phyloP scores from a whole-genome alignment of 2,329 filamentous ascomycete genomes.

The Pseudogymnoascus sp. region DNA sequence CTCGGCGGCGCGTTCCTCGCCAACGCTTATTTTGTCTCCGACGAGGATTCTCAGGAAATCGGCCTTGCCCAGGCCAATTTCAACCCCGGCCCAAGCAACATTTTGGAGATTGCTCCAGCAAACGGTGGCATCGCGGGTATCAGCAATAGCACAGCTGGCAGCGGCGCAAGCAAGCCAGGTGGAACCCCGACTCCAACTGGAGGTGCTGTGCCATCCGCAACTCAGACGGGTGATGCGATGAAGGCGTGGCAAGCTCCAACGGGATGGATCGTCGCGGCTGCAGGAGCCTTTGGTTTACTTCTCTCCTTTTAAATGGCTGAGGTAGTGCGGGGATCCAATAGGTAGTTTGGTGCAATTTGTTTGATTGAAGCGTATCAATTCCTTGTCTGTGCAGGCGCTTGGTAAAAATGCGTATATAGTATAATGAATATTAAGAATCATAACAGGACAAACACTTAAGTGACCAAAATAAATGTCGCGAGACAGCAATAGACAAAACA shows the following conservation, averaged over 20 bases:
- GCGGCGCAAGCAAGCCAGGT: background rate
- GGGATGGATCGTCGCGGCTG: slow-evolving; percentile 14
- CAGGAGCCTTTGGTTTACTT: background rate
- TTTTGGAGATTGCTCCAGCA: background rate
- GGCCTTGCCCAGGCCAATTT: slow-evolving; percentile 46
- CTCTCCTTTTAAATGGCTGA: background rate
- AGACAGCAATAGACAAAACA: too few relatives aligned
- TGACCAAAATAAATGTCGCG: too few relatives aligned
- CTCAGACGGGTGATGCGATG: background rate
- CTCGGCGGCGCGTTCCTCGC: slow-evolving; percentile 52
- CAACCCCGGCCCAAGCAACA: slow-evolving; percentile 26
- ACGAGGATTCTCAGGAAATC: slow-evolving; percentile 43
- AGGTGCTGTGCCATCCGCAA: background rate
- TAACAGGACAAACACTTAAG: too few relatives aligned
- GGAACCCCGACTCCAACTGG: background rate
- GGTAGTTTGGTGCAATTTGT: background rate
- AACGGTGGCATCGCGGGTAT: background rate
- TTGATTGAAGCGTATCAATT: background rate
- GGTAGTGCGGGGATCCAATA: background rate
- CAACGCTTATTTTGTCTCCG: slow-evolving; percentile 51
- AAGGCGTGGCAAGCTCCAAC: background rate
- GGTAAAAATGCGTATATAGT: background rate
- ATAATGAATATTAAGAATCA: background rate
- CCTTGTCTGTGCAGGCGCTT: background rate
- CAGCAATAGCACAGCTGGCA: background rate